phyloP scores from a whole-genome alignment of 1,284 basidiomycete genomes.

The Ceratobasidium sp. region DNA sequence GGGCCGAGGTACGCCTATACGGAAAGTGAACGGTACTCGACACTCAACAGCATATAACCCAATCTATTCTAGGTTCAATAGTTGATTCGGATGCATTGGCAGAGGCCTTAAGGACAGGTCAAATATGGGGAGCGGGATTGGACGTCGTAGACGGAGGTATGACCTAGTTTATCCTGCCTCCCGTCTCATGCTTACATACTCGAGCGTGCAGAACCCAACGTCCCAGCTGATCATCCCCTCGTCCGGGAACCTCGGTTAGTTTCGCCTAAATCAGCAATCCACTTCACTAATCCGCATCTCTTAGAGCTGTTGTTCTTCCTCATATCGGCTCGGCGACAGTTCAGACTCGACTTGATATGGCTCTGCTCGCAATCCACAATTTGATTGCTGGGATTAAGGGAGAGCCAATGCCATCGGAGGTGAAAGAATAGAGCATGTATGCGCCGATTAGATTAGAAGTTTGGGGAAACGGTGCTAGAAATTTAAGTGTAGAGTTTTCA shows the following conservation, averaged over 20 bases:
- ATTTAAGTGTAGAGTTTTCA: too few relatives aligned
- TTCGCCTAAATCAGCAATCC: not conserved
- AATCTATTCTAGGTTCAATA: slow-evolving; percentile 62
- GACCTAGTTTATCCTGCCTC: not conserved
- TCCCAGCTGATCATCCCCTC: slow-evolving; percentile 81
- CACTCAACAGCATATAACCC: slow-evolving; percentile 49
- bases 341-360: slow-evolving; percentile 89
- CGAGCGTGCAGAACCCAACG: slow-evolving; percentile 74
- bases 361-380: slow-evolving; percentile 76
- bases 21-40: not conserved
- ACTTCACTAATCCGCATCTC: slow-evolving; percentile 23
- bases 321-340: slow-evolving; percentile 92
- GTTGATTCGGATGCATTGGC: slow-evolving; percentile 92
- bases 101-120: slow-evolving; percentile 77
- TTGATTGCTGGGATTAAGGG: slow-evolving; percentile 65
- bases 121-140: slow-evolving; percentile 92
- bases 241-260: slow-evolving; percentile 79
- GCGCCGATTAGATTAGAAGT: not conserved
- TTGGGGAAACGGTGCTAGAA: too few relatives aligned
- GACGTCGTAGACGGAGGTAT: slow-evolving; percentile 87
- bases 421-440: slow-evolving; percentile 11
- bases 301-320: slow-evolving; percentile 83
- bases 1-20: slow-evolving; percentile 68
- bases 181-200: not conserved
- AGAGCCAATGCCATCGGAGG: slow-evolving; percentile 47